These are phyloP conservation scores for Arthonia radiata DNA, from an alignment of 495 filamentous ascomycete species.

Conservation along the genomic window DNA sequence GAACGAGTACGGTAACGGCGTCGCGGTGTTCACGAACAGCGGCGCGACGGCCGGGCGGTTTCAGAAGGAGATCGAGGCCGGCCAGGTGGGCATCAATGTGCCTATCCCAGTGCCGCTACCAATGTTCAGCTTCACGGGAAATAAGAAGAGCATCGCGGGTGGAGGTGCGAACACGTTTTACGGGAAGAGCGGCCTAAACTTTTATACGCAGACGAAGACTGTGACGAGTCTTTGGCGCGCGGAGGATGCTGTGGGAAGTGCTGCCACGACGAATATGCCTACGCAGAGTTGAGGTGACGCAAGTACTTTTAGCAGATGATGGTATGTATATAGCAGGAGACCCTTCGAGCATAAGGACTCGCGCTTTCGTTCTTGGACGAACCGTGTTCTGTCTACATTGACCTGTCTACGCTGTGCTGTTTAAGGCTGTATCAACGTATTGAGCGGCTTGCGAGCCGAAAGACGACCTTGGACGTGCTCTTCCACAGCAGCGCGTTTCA, in stretches of 20 bases:
- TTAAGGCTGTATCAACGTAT: no score
- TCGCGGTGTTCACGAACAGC: conserved; percentile 36
- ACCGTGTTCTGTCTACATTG: no score
- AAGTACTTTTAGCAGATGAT: no score
- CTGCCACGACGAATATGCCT: conserved; percentile 83
- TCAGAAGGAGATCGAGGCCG: conserved; percentile 42
- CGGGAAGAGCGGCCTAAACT: conserved; percentile 69
- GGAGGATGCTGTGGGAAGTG: conserved; percentile 57
- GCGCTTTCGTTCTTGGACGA: no score
- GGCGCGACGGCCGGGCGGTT: conserved; percentile 35
- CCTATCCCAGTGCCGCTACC: conserved; percentile 55
- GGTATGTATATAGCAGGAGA: no score
- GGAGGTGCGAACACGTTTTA: conserved; percentile 91
- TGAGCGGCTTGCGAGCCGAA: no score
- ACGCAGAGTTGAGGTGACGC: conserved; percentile 29
- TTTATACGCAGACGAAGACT: conserved; percentile 95
- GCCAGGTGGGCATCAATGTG: conserved; percentile 58
- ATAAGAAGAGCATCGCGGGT: conserved; percentile 88
- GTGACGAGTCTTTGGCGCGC: conserved; percentile 78
- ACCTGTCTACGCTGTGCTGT: no score
- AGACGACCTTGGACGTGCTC: no score
- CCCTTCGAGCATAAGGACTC: no score
- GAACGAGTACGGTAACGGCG: conserved; percentile 43
- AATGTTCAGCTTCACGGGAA: conserved; percentile 96
- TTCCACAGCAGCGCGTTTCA: no score